Evolutionary conservation across 805 yeast genomes (phyloP).

Genomic region (Candida argentea): DNA sequence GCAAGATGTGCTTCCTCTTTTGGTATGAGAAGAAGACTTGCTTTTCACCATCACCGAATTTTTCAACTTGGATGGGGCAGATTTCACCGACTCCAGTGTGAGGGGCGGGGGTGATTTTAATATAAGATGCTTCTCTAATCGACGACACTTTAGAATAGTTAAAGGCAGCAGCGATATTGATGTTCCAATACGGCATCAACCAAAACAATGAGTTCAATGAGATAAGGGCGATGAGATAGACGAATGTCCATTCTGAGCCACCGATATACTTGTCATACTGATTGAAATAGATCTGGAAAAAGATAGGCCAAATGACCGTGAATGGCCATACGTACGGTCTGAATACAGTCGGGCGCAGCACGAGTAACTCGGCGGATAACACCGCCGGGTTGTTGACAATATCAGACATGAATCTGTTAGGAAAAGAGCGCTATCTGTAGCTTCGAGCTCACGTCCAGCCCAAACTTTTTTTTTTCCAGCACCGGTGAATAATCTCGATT

Average conservation of each 20-base stretch:
- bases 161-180: constrained; percentile 57
- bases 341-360: constrained; percentile 46
- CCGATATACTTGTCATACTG: constrained; percentile 75
- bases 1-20: constrained; percentile 79
- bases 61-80: constrained; percentile 47
- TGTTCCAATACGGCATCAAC: constrained; percentile 93
- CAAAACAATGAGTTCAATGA: constrained; percentile 68
- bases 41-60: constrained; percentile 43
- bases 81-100: constrained; percentile 83
- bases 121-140: constrained; percentile 56
- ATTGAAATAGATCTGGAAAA: constrained; percentile 49
- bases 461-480: too few species aligned
- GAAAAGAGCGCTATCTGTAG: too few species aligned
- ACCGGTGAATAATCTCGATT: too few species aligned
- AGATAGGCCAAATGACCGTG: constrained; percentile 64
- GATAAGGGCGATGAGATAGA: constrained; percentile 63
- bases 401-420: constrained; percentile 27
- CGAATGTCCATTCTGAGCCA: constrained; percentile 95
- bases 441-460: too few species aligned
- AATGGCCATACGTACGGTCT: constrained; percentile 84
- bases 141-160: constrained; percentile 48
- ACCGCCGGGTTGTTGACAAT: constrained; percentile 67
- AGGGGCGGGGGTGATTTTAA: constrained; percentile 71
- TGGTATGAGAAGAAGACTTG: constrained; percentile 77
- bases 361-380: constrained; percentile 61